Evolutionary conservation across 148 eudicot species (phyloP), one percentile per base, ranked within the genome.

Genomic region (Persicaria maculosa): DNA sequence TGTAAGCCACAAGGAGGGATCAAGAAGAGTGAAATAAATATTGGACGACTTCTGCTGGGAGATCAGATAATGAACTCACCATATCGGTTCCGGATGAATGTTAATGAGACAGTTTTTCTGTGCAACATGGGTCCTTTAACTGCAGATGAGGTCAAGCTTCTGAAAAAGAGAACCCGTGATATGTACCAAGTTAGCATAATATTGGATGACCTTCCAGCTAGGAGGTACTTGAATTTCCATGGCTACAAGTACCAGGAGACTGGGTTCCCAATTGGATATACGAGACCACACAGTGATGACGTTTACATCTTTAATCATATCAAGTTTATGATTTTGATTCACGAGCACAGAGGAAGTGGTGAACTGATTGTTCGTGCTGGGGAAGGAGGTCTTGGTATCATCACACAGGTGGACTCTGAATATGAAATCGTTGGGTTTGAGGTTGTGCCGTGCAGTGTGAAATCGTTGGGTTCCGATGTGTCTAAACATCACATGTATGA

Each of bases 21-120:
- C 43, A 90, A 86, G 77, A 84, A 86, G 74, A 88, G 96, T 79
- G 89, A 92, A 8, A 92, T 86, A 78, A 90, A 90, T 88, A 89
- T 90, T 11, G 96, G 96, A n/a, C 92, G 88, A 75, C 84, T 88
- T 59, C 90, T 90, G 46, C 87, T 90, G 92, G 96, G 96, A 31
- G 96, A 90, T 72, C 88, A 84, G 79, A 86, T 90, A 67, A 88
- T 85, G 74, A 90, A 84, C 72, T 88, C 92, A 5, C 90, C 96
- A 7, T 90, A 90, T 48, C 85, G 90, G 44, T 88, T 88, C 71
- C 81, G 78, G 9, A 88, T 90, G 96, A 85, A 91, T 68, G 61
- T 46, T 55, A 88, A 85, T 48, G 93, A 91, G 80, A 57, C 96
- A 3, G 50, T 84, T 54, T 91, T 80, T 76, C 74, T 88, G 75